Conservation (phyloP, 202 grass and related monocot genomes). For the Elaeis oleifera region DNA sequence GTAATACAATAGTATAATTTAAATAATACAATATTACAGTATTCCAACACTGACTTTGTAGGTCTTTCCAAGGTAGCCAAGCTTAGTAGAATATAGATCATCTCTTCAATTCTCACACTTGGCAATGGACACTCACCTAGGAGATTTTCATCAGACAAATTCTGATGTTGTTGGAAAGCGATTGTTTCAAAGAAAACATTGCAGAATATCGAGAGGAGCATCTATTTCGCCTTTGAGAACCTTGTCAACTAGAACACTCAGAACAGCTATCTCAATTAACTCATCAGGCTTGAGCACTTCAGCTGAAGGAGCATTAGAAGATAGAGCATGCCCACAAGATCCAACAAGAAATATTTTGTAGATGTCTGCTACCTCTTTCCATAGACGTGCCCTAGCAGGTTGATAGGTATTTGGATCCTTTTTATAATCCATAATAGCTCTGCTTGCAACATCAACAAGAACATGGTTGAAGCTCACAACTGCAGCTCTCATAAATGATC, state of each 20-base stretch:
- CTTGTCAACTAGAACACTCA: slow-evolving; percentile 57
- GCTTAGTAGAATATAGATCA: too few relatives aligned
- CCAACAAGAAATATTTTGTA: slow-evolving; percentile 98
- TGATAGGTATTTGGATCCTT: slow-evolving; percentile 52
- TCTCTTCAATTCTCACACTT: too few relatives aligned
- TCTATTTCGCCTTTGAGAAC: slow-evolving; percentile 76
- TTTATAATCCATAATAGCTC: slow-evolving; percentile 32
- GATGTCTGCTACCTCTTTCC: slow-evolving; percentile 90
- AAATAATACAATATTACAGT: too few relatives aligned
- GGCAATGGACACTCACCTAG: too few relatives aligned
- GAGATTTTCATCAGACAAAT: too few relatives aligned
- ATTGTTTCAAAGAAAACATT: too few relatives aligned
- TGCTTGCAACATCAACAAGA: slow-evolving; percentile 56
- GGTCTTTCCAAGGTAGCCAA: too few relatives aligned
- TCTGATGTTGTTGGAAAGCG: too few relatives aligned
- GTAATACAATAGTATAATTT: too few relatives aligned
- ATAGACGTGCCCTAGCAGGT: slow-evolving; percentile 66
- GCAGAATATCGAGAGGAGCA: slow-evolving; percentile 50
- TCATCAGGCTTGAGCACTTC: slow-evolving; percentile 65
- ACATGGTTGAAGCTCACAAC: slow-evolving; percentile 78
- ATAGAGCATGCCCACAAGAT: slow-evolving; percentile 85
- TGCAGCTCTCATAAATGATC: slow-evolving; percentile 85
- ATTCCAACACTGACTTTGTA: too few relatives aligned
- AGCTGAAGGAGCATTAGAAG: slow-evolving; percentile 67
- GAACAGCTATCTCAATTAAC: slow-evolving; percentile 80